A percentile compares a stretch with the other conserved stretches of the same genome.
Evolutionary conservation across 1,284 basidiomycete genomes (phyloP).

Genomic region (Cryptococcus sp.): DNA sequence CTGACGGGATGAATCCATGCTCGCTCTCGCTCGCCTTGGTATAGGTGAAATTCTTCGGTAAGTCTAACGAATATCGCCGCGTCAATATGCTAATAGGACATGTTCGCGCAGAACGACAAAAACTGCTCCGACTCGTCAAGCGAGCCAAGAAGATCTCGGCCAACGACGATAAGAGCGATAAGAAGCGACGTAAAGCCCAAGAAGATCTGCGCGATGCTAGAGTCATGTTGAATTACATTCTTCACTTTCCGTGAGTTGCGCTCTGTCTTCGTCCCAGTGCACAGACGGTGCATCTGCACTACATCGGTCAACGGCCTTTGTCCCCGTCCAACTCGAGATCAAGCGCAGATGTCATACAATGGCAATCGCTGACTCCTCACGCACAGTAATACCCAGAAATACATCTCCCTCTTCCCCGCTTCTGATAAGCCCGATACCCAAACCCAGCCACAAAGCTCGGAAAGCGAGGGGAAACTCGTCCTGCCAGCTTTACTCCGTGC

Average conservation of each 20-base stretch:
- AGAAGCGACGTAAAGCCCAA: conserved; percentile 56
- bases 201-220: conserved; percentile 63
- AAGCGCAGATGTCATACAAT: no score
- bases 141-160: conserved; percentile 59
- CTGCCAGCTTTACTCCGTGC: conserved; percentile 56
- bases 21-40: neutral
- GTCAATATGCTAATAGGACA: neutral
- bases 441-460: conserved; percentile 15
- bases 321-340: no score
- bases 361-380: neutral
- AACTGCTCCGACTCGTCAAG: conserved; percentile 70
- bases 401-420: conserved; percentile 82
- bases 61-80: conserved; percentile 25
- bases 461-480: conserved; percentile 28
- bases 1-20: no score
- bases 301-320: no score
- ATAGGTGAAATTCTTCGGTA: conserved; percentile 81
- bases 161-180: conserved; percentile 34
- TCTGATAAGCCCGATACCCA: conserved; percentile 9
- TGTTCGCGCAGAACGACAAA: conserved; percentile 67
- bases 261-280: neutral
- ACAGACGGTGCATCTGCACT: no score
- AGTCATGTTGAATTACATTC: conserved; percentile 76
- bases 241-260: conserved; percentile 60
- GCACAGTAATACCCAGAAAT: conserved; percentile 70